Percentiles rank a stretch among this genome's conserved stretches.
Evolutionary conservation across 2,329 filamentous ascomycete genomes (phyloP).

Genomic region (Colletotrichum musae): DNA sequence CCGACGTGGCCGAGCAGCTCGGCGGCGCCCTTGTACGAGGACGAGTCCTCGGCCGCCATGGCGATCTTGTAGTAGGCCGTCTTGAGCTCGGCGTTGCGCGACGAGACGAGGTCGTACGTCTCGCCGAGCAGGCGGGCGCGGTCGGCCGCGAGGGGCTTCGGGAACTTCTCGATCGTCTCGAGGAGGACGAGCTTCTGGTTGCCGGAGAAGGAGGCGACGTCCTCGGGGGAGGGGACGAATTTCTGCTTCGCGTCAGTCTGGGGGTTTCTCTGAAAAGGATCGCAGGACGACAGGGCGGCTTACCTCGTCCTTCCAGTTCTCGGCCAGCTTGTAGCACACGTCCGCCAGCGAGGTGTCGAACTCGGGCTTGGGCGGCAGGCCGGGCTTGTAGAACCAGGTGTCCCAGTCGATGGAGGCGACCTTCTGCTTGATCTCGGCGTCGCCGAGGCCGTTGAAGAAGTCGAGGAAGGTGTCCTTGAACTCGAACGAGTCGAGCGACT

Average conservation of each 20-base stretch:
- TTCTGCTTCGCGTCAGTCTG: conserved; percentile 52
- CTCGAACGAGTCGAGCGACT: conserved; percentile 92
- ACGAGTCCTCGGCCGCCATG: conserved; percentile 79
- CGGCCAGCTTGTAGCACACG: conserved; percentile 84
- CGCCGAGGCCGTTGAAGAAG: conserved; percentile 80
- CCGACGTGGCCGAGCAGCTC: conserved; percentile 86
- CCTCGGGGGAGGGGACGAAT: conserved; percentile 75
- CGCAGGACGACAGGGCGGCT: conserved; percentile 46
- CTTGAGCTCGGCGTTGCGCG: conserved; percentile 89
- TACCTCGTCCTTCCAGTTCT: conserved; percentile 81
- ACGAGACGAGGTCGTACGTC: conserved; percentile 80
- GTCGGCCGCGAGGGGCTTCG: conserved; percentile 72
- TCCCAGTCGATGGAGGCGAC: conserved; percentile 89
- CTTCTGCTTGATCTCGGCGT: conserved; percentile 74
- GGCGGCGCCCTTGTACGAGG: conserved; percentile 78
- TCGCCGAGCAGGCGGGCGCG: conserved; percentile 81
- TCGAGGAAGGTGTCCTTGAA: conserved; percentile 91
- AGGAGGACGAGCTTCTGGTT: conserved; percentile 96
- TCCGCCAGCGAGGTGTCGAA: conserved; percentile 93
- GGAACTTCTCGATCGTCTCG: conserved; percentile 80
- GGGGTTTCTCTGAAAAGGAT: too few relatives aligned
- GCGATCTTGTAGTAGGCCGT: conserved; percentile 85
- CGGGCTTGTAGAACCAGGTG: conserved; percentile 87
- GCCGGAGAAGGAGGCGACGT: conserved; percentile 82
- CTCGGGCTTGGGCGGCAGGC: conserved; percentile 88